Evolutionary conservation across 768 basidiomycete genomes (phyloP).

Genomic region (Tylopilus felleus): DNA sequence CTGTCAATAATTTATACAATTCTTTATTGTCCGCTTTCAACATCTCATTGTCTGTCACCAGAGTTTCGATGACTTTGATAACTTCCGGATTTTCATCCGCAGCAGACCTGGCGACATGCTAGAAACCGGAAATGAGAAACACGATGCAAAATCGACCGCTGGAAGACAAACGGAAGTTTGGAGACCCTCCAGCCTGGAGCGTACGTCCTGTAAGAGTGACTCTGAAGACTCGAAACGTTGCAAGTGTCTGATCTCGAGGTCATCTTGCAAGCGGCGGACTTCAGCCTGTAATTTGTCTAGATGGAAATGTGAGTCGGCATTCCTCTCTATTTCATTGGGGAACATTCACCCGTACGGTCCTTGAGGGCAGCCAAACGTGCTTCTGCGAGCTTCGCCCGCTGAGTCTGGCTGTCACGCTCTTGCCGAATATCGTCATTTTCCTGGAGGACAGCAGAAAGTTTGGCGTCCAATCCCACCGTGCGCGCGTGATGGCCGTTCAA

Average conservation of each 20-base stretch:
- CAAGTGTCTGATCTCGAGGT: constrained; percentile 56
- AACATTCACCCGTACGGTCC: constrained; percentile 57
- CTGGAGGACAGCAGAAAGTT: constrained; percentile 59
- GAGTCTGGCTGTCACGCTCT: constrained; percentile 69
- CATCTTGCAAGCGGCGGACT: constrained; percentile 59
- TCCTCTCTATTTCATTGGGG: neutral
- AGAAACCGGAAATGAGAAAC: constrained; percentile 17
- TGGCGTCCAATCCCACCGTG: constrained; percentile 66
- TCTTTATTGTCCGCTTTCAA: constrained; percentile 81
- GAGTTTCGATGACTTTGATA: constrained; percentile 69
- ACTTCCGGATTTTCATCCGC: constrained; percentile 54
- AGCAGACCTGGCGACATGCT: constrained; percentile 40
- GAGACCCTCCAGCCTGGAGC: constrained; percentile 57
- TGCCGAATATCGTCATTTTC: constrained; percentile 84
- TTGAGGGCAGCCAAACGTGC: constrained; percentile 58
- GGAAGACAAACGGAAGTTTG: constrained; percentile 49
- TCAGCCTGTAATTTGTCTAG: constrained; percentile 70
- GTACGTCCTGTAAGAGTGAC: constrained; percentile 62
- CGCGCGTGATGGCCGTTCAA: constrained; percentile 68
- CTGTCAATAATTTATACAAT: constrained; percentile 66
- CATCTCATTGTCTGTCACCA: constrained; percentile 82
- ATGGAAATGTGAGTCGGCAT: constrained; percentile 3
- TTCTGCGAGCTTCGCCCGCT: constrained; percentile 67
- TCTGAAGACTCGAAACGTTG: constrained; percentile 66
- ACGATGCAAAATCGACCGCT: neutral